Evolutionary conservation across 2,329 filamentous ascomycete genomes (phyloP), one percentile per base, ranked within the genome.

Genomic region (Cordyceps militaris): DNA sequence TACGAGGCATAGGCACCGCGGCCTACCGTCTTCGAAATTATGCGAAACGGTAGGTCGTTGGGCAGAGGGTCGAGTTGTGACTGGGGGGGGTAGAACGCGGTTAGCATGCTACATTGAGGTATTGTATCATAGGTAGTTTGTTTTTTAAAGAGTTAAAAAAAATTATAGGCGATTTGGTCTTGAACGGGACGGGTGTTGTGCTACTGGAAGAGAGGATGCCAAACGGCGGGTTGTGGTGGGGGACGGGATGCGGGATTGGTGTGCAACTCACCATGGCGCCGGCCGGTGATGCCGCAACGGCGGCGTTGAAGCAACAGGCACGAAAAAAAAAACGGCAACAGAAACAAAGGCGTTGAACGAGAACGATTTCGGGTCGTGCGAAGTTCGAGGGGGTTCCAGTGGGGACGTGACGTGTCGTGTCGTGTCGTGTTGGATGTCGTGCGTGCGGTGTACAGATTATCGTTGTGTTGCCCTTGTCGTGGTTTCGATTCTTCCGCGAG

Each of bases 1-100:
- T 76, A 97, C 93, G 91, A 97, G 70, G 94, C 94, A 80, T 99
- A 99, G 65, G 94, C 94, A 66, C 94, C 94, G 70, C 91, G 88
- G 57, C 94, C 94, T 66, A 99, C 96, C 14, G 94, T 99, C 72
- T 94, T 94, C 60, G 94, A 97, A 66, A 99, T 83, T 68, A 99
- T 87, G 63, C 93, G 86, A 73, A 99, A 99, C 54, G 94, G 94
- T 51, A 99, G 80, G 67, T 96, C 85, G 61, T 68, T 77, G 24
- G 94, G 94, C 52, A 97, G 78, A 63, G 93, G 91, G 68, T 91
- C 91, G 65, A 92, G 76, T 75, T 99, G 94, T 64, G 91, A 96
- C 81, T 96, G 19, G 4, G 11, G 23, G 38, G 11, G n/a, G 21
- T 14, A 3, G 13, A 7, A n/a, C 16, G 30, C 10, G n/a, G 79